Conservation (phyloP, 106 monocot species). For the Allium sativum region DNA sequence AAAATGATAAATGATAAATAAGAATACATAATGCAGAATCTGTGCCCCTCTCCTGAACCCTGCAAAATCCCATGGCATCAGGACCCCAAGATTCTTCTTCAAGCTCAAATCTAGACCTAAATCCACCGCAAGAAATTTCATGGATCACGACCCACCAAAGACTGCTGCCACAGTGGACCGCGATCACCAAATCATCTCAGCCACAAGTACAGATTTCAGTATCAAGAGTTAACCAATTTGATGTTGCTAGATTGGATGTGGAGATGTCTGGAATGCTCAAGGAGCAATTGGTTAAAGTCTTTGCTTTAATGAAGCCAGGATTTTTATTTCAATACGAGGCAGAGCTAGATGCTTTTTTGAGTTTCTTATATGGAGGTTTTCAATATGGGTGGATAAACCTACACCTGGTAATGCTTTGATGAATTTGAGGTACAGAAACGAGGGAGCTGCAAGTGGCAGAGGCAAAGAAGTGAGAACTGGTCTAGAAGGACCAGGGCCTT, state of each 20-base stretch:
- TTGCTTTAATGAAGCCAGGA: conserved; percentile 95
- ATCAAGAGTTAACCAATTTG: conserved; percentile 96
- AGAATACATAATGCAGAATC: too few species aligned
- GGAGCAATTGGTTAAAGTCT: conserved; percentile 91
- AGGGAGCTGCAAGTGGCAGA: conserved; percentile 25
- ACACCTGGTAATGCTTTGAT: conserved; percentile 95
- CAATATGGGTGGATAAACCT: conserved; percentile 98
- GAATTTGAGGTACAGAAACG: conserved; percentile 97
- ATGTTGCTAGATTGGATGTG: conserved; percentile 87
- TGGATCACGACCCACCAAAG: conserved; percentile 38
- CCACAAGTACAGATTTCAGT: conserved; percentile 44
- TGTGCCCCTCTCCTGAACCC: too few species aligned
- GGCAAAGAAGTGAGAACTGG: conserved; percentile 92
- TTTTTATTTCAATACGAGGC: conserved; percentile 92
- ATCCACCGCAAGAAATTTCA: conserved; percentile 35
- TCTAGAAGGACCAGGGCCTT: conserved; percentile 90
- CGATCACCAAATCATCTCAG: conserved; percentile 26
- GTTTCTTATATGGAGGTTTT: conserved; percentile 99
- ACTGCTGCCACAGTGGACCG: conserved; percentile 18
- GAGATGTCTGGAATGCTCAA: conserved; percentile 98
- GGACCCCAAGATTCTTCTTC: conserved; percentile 4
- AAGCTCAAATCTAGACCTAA: conserved; percentile 1
- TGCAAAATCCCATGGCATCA: too few species aligned
- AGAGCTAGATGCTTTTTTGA: conserved; percentile 95
- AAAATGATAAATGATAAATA: too few species aligned